phyloP scores from a whole-genome alignment of 306 rosid genomes.

The Quercus gilva region DNA sequence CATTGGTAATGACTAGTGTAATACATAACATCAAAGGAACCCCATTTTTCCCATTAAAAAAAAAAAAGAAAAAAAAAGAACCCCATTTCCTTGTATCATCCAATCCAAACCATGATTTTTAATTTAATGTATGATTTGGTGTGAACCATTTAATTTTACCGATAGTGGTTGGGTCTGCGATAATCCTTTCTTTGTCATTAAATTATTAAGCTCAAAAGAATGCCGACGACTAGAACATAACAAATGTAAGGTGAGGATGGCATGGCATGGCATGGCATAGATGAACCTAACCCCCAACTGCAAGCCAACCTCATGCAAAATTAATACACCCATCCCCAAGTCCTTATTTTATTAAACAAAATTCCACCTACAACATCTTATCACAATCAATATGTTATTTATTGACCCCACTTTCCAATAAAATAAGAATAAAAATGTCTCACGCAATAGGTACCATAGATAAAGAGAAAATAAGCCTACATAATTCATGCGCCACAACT shows the following conservation, averaged over 20 bases:
- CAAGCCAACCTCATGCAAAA: constrained; percentile 26
- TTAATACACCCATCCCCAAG: not conserved
- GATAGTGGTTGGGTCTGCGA: not conserved
- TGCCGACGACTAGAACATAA: not conserved
- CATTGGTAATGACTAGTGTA: too few species aligned
- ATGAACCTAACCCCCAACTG: constrained; percentile 56
- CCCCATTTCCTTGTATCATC: not conserved
- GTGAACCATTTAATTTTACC: not conserved
- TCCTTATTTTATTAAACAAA: constrained; percentile 6
- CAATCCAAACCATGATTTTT: not conserved
- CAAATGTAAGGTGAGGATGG: constrained; percentile 6
- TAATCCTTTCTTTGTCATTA: not conserved
- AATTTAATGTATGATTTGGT: not conserved
- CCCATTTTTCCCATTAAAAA: too few species aligned
- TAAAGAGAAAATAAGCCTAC: rapidly evolving
- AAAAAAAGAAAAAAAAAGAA: too few species aligned
- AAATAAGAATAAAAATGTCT: not conserved
- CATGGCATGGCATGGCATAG: constrained; percentile 17
- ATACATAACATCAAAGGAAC: too few species aligned
- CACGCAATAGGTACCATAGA: too few species aligned
- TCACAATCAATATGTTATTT: not conserved
- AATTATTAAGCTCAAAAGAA: not conserved
- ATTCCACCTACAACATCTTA: not conserved
- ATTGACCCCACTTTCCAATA: too few species aligned
- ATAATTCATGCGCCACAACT: too few species aligned